These are phyloP conservation scores for Yamadazyma siamensis DNA, from an alignment of 1,139 yeast species.

Conservation along the genomic window DNA sequence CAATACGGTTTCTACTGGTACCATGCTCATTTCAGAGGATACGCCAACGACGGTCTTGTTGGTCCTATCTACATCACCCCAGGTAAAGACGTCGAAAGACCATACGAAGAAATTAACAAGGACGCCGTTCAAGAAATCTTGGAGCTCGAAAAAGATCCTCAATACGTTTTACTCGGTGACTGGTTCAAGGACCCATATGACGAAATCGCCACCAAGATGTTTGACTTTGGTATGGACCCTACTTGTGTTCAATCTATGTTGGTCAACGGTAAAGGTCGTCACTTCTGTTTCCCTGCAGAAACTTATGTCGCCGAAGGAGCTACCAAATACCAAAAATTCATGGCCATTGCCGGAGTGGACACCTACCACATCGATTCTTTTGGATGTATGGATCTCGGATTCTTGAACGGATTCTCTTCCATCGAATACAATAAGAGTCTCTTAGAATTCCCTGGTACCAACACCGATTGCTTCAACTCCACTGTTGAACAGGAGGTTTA, in stretches of 20 bases:
- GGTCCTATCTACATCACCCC: slow-evolving; percentile 36
- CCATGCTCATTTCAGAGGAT: slow-evolving; percentile 48
- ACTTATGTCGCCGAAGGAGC: slow-evolving; percentile 13
- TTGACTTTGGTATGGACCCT: slow-evolving; percentile 30
- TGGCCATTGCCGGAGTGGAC: slow-evolving; percentile 14
- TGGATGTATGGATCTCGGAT: slow-evolving; percentile 22
- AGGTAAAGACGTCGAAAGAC: slow-evolving; percentile 17
- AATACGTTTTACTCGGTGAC: slow-evolving; percentile 23
- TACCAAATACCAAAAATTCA: slow-evolving; percentile 7
- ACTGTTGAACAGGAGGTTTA: slow-evolving; percentile 14
- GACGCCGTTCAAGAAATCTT: slow-evolving; percentile 13
- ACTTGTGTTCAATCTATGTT: slow-evolving; percentile 29
- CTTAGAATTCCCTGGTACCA: slow-evolving; percentile 24
- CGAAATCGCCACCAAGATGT: slow-evolving; percentile 21
- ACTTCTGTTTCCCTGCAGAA: slow-evolving; percentile 10
- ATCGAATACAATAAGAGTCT: slow-evolving; percentile 14
- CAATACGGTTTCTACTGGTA: slow-evolving; percentile 51
- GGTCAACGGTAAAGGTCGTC: slow-evolving; percentile 33
- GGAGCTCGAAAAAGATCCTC: slow-evolving; percentile 22
- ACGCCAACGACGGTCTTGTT: slow-evolving; percentile 46
- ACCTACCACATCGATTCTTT: slow-evolving; percentile 8
- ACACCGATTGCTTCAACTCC: slow-evolving; percentile 13
- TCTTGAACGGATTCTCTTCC: slow-evolving; percentile 17
- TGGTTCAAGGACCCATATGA: slow-evolving; percentile 25
- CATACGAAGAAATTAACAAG: slow-evolving; percentile 20